Evolutionary conservation across 192 early-diverging fungal genomes (phyloP), one percentile per base, ranked within the genome.

Genomic region (Backusella circina): DNA sequence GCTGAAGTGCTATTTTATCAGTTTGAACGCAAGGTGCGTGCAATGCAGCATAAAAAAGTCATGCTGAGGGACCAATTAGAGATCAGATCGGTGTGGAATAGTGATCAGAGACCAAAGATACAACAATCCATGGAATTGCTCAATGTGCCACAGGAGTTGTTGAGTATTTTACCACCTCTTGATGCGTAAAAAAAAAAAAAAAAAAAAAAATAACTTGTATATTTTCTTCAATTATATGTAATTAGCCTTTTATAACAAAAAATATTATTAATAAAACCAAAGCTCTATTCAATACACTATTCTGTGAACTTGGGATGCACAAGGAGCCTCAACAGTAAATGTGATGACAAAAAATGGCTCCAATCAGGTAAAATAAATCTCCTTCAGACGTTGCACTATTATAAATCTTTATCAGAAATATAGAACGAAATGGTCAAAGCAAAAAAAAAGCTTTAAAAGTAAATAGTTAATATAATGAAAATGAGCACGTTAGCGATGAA

Each of bases 1-100:
- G 93, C 95, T 5, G 93, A 95, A 61, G 80, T 91, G 16, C 80
- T 95, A 23, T 94, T 87, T 76, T 84, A 91, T 44, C 83, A 88
- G 28, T 86, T 91, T 78, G 65, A 86, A 47, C 80, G 82, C 61
- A 77, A 83, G 23, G 82, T 85, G 0, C 74, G 79, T 6, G 83
- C 80, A 18, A 77, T 88, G 67, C 84, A 90, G 13, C 33, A 50
- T 28, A 84, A 84, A 37, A 50, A 74, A 44, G 16, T 41, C 21
- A 44, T 78, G 39, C 37, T 79, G 4, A 61, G 76, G 21, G 50
- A 75, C 37, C 66, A 72, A 35, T 28, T 80, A 30, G 41, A 79
- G 44, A 70, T 65, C 12, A 47, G 82, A 8, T 67, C 68, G 2
- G 72, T 77, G 36, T 79, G 78, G 75, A 79, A 75, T 32, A 76